These are phyloP conservation scores for Yarrowia divulgata DNA, from an alignment of 805 yeast species.

Conservation along the genomic window DNA sequence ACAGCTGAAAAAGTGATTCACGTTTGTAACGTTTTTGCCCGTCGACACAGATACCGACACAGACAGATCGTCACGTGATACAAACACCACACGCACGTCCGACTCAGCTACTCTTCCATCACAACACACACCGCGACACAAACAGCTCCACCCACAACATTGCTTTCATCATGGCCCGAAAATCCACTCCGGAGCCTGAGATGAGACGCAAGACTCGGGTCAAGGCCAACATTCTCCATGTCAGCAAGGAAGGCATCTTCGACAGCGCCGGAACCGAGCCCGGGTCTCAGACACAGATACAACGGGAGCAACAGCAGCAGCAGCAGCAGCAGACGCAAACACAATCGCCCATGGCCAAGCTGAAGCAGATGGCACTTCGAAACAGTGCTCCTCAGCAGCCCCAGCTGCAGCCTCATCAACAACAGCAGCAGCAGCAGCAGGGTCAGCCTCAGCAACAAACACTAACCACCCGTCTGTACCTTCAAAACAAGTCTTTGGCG, in stretches of 20 bases:
- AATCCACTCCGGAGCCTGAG: slow-evolving; percentile 26
- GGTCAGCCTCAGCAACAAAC: slow-evolving; percentile 11
- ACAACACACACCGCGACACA: background rate
- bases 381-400: slow-evolving; percentile 4
- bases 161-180: slow-evolving; percentile 8
- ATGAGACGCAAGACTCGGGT: slow-evolving; percentile 12
- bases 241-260: slow-evolving; percentile 11
- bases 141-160: too few species aligned
- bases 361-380: slow-evolving; percentile 10
- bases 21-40: too few species aligned
- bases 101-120: background rate
- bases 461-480: slow-evolving; percentile 16
- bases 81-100: background rate
- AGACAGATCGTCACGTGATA: background rate
- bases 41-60: background rate
- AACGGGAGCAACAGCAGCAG: background rate
- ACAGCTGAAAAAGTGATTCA: background rate
- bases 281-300: slow-evolving; percentile 12
- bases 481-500: slow-evolving; percentile 60
- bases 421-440: background rate
- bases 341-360: slow-evolving; percentile 33
- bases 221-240: slow-evolving; percentile 14
- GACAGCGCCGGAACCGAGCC: slow-evolving; percentile 7
- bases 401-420: background rate
- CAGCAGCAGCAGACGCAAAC: slow-evolving; percentile 7